Conservation (phyloP, 1,284 basidiomycete species). For the Apiotrichum porosum region DNA sequence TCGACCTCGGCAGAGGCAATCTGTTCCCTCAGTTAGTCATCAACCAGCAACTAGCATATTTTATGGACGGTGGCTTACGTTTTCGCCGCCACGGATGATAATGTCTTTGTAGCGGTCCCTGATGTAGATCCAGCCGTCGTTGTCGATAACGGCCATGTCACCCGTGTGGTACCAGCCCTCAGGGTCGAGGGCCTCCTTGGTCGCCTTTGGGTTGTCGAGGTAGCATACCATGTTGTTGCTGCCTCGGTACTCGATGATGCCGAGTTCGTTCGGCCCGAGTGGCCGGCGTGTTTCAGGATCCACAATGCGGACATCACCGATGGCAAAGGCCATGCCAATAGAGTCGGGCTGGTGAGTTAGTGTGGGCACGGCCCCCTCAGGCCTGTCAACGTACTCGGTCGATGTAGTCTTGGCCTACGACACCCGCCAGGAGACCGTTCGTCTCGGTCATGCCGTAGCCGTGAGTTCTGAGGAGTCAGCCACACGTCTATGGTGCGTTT, state of each 20-base stretch:
- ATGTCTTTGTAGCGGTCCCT: constrained; percentile 30
- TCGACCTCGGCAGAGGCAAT: constrained; percentile 38
- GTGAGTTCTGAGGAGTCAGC: constrained; percentile 28
- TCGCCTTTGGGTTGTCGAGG: constrained; percentile 18
- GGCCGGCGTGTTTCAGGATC: constrained; percentile 21
- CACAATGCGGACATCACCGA: constrained; percentile 30
- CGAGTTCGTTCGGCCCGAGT: constrained; percentile 22
- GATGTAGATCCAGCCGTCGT: constrained; percentile 37
- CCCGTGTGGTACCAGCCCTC: constrained; percentile 44
- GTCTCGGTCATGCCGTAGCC: constrained; percentile 45
- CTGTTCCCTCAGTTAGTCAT: too few relatives aligned
- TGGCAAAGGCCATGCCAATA: constrained; percentile 21
- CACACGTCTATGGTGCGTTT: constrained; percentile 33
- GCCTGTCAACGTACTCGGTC: constrained; percentile 6
- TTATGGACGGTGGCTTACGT: constrained; percentile 34
- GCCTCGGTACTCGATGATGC: constrained; percentile 32
- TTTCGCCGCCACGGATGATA: constrained; percentile 44
- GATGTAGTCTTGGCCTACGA: constrained; percentile 34
- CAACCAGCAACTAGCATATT: constrained; percentile 13
- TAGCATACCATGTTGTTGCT: constrained; percentile 41
- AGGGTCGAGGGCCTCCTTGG: constrained; percentile 16
- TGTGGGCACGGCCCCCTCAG: background rate
- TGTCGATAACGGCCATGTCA: constrained; percentile 32
- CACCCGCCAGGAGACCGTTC: constrained; percentile 35
- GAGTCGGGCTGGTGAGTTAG: background rate